Evolutionary conservation across 768 basidiomycete species (phyloP), one percentile per base, ranked within the genome.

Genomic region (Tephrocybe sp.): DNA sequence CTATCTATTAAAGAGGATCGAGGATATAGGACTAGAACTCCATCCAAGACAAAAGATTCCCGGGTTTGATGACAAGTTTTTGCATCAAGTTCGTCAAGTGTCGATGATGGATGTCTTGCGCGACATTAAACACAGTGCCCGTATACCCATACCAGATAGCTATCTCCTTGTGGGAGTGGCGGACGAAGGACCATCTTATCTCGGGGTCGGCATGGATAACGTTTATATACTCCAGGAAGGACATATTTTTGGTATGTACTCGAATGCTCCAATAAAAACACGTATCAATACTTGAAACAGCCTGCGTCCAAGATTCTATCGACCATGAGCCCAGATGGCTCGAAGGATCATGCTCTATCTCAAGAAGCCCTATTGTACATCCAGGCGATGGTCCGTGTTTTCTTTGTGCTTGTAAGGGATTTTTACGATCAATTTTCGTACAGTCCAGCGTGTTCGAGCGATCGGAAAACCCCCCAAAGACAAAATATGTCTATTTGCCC

Each of bases 91-190:
- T 18, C 74, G 87, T n/a, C 68, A 79, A 30, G 80, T 82, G 27
- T 76, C 83, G 0, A 79, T 80, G 65, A 79, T 77, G 39, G 78
- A 82, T 52, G 78, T 86, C 10, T 66, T 93, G 33, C 76, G 88
- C 4, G 80, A 81, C 34, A 79, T 93, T 58, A 92, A 92, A 57
- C 81, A 88, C 56, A 70, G 74, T 31, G 91, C 91, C 0, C 74
- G 88, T 8, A 87, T 94, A 22, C 80, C 75, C 3, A 76, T 94
- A 9, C 83, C 83, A 0, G 68, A 81, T 1, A 83, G 83, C 52
- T 81, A 81, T 50, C 72, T 83, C 22, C 73, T 94, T 1, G 86
- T 91, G 10, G 91, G 92, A 1, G 78, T 93, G 8, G 86, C 88
- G 3, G 91, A 94, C 57, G 88, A 92, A 65, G 88, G 88, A 0